Percentiles rank a stretch among this genome's conserved stretches.
Conservation (phyloP, 2,329 filamentous ascomycete genomes). For the Pyrenophora graminea region DNA sequence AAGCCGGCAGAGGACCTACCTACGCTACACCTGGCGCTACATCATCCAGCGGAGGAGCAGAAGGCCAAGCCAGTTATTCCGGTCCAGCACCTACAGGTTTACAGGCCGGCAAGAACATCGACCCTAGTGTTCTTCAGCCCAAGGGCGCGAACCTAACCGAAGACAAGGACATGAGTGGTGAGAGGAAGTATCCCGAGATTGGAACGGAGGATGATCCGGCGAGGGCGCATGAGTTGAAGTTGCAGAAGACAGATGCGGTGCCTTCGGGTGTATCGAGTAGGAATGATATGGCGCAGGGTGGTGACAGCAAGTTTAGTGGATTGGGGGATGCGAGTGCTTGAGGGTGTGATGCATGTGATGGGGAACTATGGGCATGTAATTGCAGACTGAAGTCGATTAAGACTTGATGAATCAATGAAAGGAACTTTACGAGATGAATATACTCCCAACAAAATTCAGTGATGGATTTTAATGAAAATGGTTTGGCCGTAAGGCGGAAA, state of each 20-base stretch:
- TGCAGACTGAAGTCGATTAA: slow-evolving; percentile 1
- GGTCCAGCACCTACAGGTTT: slow-evolving; percentile 45
- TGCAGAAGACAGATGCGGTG: slow-evolving; percentile 42
- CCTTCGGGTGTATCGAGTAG: slow-evolving; percentile 27
- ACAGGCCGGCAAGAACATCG: slow-evolving; percentile 40
- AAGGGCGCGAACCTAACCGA: slow-evolving; percentile 59
- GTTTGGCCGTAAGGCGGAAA: background rate
- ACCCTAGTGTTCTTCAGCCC: slow-evolving; percentile 47
- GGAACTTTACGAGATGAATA: too few relatives aligned
- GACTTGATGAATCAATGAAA: background rate
- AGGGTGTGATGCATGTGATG: background rate
- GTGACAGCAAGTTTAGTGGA: slow-evolving; percentile 30
- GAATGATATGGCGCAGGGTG: slow-evolving; percentile 22
- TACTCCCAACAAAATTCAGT: too few relatives aligned
- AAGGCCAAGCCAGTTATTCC: slow-evolving; percentile 16
- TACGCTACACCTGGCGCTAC: slow-evolving; percentile 38
- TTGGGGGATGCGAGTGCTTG: slow-evolving; percentile 19
- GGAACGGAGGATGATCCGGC: slow-evolving; percentile 61
- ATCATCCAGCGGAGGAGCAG: slow-evolving; percentile 30
- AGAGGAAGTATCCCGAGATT: slow-evolving; percentile 49
- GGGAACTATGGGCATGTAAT: background rate
- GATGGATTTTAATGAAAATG: too few relatives aligned
- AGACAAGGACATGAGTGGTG: slow-evolving; percentile 36
- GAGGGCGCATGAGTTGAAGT: slow-evolving; percentile 51
- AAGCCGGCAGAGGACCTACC: slow-evolving; percentile 42